Percentiles rank a stretch among this genome's conserved stretches.
Evolutionary conservation across 140 eudicot genomes (phyloP).

Genomic region (Cichorium intybus): DNA sequence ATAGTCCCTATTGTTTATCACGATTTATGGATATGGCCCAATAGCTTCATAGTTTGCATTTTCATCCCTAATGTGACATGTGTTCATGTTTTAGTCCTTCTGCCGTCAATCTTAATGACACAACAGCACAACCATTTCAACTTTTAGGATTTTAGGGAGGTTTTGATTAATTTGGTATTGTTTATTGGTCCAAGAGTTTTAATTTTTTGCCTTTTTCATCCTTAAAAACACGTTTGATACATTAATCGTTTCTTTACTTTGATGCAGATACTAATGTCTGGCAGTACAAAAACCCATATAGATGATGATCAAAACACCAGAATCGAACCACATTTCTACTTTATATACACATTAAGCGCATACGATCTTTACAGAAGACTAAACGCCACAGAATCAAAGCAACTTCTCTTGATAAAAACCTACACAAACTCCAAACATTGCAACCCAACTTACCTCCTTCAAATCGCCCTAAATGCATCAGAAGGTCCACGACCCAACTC

Average conservation of each 20-base stretch:
- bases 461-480: slow-evolving; percentile 64
- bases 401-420: slow-evolving; percentile 56
- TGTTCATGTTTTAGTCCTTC: too few species aligned
- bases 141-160: too few species aligned
- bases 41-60: too few species aligned
- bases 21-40: too few species aligned
- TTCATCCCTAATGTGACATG: too few species aligned
- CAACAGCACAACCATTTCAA: too few species aligned
- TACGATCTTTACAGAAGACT: slow-evolving; percentile 69
- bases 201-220: too few species aligned
- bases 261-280: slow-evolving; percentile 61
- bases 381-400: slow-evolving; percentile 53
- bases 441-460: slow-evolving; percentile 69
- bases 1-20: too few species aligned
- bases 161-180: too few species aligned
- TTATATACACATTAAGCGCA: slow-evolving; percentile 69
- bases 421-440: slow-evolving; percentile 67
- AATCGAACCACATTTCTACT: slow-evolving; percentile 63
- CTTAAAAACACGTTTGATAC: neutral
- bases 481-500: slow-evolving; percentile 68
- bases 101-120: too few species aligned
- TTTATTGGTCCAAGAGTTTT: too few species aligned
- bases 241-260: neutral
- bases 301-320: slow-evolving; percentile 37
- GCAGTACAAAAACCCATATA: slow-evolving; percentile 23